A percentile compares a stretch with the other conserved stretches of the same genome.
Conservation (phyloP, 805 yeast genomes). For the Ogataea naganishii region DNA sequence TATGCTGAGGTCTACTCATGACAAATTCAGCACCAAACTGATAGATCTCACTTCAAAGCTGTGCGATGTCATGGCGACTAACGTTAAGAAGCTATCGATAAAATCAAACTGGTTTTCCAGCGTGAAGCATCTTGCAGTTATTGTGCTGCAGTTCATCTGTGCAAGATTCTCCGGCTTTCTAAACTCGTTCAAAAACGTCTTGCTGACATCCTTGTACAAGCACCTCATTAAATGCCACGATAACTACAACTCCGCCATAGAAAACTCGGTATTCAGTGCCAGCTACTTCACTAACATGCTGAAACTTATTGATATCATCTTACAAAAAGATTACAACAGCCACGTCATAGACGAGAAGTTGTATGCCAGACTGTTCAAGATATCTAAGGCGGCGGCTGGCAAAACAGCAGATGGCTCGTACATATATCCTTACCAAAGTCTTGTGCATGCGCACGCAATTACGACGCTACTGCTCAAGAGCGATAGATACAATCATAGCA, state of each 20-base stretch:
- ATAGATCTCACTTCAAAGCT: conserved; percentile 20
- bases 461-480: conserved; percentile 21
- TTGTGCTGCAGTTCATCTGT: conserved; percentile 20
- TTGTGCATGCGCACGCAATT: conserved; percentile 20
- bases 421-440: conserved; percentile 21
- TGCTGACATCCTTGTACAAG: conserved; percentile 21
- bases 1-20: conserved; percentile 22
- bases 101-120: conserved; percentile 23
- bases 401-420: conserved; percentile 10
- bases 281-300: conserved; percentile 23
- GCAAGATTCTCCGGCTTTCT: conserved; percentile 25
- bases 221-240: conserved; percentile 24
- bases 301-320: conserved; percentile 19
- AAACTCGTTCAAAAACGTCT: conserved; percentile 18
- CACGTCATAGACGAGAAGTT: conserved; percentile 21
- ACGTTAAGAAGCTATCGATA: conserved; percentile 20
- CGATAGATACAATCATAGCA: conserved; percentile 17
- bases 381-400: conserved; percentile 17
- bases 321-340: conserved; percentile 19
- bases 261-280: conserved; percentile 20
- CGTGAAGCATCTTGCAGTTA: conserved; percentile 20
- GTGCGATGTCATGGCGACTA: conserved; percentile 10
- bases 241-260: conserved; percentile 23
- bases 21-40: conserved; percentile 21
- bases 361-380: conserved; percentile 19